Evolutionary conservation across 2,329 filamentous ascomycete genomes (phyloP).

Genomic region (Xylariaceae sp.): DNA sequence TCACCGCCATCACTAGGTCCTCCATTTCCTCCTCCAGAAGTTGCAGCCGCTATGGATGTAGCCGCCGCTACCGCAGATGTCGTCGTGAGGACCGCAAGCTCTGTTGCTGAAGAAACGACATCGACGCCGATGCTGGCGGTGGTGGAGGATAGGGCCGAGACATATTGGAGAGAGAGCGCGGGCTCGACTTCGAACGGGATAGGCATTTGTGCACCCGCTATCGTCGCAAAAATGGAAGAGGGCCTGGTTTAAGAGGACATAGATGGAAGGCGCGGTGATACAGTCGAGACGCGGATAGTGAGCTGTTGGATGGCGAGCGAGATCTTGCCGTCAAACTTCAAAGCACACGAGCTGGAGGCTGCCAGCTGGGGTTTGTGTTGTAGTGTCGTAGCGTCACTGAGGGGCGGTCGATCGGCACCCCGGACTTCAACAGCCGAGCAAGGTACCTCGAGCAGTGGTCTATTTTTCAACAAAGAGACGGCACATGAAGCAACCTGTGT

Average conservation of each 20-base stretch:
- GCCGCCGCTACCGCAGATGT: slow-evolving; percentile 17
- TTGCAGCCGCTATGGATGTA: slow-evolving; percentile 22
- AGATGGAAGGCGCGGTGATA: neutral
- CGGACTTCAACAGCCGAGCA: too few species aligned
- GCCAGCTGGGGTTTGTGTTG: too few species aligned
- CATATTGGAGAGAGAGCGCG: slow-evolving; percentile 14
- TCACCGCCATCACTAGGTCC: slow-evolving; percentile 44
- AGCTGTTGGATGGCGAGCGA: neutral
- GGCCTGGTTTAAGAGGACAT: neutral
- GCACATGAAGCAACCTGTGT: too few species aligned
- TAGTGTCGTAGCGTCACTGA: too few species aligned
- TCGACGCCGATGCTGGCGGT: slow-evolving; percentile 24
- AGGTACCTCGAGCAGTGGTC: too few species aligned
- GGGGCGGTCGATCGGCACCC: too few species aligned
- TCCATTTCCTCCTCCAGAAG: slow-evolving; percentile 29
- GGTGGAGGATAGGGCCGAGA: slow-evolving; percentile 18
- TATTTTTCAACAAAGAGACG: too few species aligned
- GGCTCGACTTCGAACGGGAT: slow-evolving; percentile 20
- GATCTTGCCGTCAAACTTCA: too few species aligned
- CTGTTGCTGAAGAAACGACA: slow-evolving; percentile 16
- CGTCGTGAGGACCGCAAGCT: slow-evolving; percentile 17
- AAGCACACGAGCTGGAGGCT: too few species aligned
- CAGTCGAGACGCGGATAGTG: neutral
- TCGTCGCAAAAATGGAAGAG: slow-evolving; percentile 2
- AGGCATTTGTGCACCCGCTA: slow-evolving; percentile 22